phyloP scores from a whole-genome alignment of 2,329 filamentous ascomycete genomes.

The Phoma sp. region DNA sequence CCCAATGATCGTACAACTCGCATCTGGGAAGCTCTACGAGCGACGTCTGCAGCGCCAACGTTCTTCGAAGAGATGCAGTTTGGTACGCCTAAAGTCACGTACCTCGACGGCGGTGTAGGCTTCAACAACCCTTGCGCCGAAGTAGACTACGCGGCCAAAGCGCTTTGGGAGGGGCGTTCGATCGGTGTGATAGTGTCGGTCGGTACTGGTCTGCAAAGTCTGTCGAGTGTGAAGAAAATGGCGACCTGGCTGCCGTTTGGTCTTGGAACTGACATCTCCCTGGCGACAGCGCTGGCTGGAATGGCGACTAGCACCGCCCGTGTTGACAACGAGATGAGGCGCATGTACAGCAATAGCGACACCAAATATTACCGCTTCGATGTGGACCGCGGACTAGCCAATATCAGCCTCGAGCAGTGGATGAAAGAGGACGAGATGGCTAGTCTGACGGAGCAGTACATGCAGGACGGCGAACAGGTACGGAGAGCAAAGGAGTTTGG shows the following conservation, averaged over 20 bases:
- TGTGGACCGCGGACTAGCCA: constrained; percentile 48
- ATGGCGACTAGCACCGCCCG: constrained; percentile 49
- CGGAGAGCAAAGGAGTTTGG: constrained; percentile 39
- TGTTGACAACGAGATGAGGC: constrained; percentile 51
- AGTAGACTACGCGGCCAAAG: constrained; percentile 57
- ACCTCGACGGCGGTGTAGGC: constrained; percentile 58
- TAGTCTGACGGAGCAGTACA: constrained; percentile 48
- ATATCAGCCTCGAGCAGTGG: constrained; percentile 50
- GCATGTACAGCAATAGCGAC: constrained; percentile 47
- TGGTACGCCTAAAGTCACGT: constrained; percentile 53
- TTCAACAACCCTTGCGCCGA: constrained; percentile 60
- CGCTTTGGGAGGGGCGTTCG: constrained; percentile 45
- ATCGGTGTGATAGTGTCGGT: constrained; percentile 51
- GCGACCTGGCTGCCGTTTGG: constrained; percentile 49
- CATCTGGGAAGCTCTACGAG: constrained; percentile 60
- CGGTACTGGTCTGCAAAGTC: constrained; percentile 48
- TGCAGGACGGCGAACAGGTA: constrained; percentile 46
- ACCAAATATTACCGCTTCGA: constrained; percentile 50
- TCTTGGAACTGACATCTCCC: constrained; percentile 46
- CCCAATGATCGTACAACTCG: constrained; percentile 47
- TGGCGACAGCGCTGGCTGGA: constrained; percentile 45
- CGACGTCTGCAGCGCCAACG: constrained; percentile 57
- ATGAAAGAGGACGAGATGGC: constrained; percentile 52
- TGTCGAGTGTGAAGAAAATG: constrained; percentile 46
- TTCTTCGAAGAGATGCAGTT: constrained; percentile 62